Base-by-base conservation (phyloP, 2,329 filamentous ascomycete genomes). In the Penicillium sp. region DNA sequence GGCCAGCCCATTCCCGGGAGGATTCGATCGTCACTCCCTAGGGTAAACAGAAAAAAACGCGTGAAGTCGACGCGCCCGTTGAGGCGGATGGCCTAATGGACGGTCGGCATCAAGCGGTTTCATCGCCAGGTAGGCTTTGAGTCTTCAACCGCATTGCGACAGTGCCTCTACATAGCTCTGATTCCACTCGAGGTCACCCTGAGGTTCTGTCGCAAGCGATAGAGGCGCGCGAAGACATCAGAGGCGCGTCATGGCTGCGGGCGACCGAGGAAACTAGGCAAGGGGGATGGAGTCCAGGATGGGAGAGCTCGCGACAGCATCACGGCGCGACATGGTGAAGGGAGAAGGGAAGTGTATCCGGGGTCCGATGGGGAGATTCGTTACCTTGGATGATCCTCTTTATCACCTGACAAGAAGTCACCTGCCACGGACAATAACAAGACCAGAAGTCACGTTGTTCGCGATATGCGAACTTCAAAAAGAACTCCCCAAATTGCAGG, bases 391-490 rank as follows among this genome's bases (percentile, higher is more conserved):
- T 72, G 66, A 66, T 64, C 64, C 64, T 70, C 56, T 72, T 65
- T 75, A 75, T 75, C 73, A 75, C 72, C 72, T 75, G 73, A 75
- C 73, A 71, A 63, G 62, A 75, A 73, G 73, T 75, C 73, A 75
- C 73, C 71, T 74, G 72, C 70, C 68, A 67, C 67, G 67, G 69
- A 69, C 67, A 69, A 71, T 68, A 74, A 72, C 67, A 73, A 68
- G 64, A 63, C 49, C 56, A 54, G 57, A 65, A 59, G 65, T 64
- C 64, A 65, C 61, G 61, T 65, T 64, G 63, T 64, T 62, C 55
- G 61, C 59, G 62, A 64, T 64, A 60, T 60, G 49, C 58, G 60
- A 67, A 62, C 61, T 66, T 67, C 60, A 59, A 67, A 66, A 66
- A 58, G 59, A 55, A 53, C 60, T 59, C 60, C 53, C 53, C 59